Evolutionary conservation across 2,329 filamentous ascomycete species (phyloP).

Genomic region (Aureobasidium sp.): DNA sequence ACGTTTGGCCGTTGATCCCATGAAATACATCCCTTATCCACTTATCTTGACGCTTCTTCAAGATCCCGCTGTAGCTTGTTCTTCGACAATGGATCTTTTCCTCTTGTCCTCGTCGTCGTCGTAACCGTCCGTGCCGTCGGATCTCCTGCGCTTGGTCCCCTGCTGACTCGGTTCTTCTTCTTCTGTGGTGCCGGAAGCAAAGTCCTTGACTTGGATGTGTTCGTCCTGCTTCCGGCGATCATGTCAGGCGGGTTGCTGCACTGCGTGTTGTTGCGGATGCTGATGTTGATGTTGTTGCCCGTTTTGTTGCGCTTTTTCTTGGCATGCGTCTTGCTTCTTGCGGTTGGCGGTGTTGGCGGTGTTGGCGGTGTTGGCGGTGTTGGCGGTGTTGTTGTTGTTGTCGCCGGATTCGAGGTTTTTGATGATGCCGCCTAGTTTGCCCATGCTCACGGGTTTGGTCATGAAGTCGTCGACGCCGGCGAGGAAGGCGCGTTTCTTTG

Average conservation of each 20-base stretch:
- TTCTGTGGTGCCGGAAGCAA: not conserved
- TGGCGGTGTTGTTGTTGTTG: not conserved
- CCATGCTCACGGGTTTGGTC: slow-evolving; percentile 27
- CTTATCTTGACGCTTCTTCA: not conserved
- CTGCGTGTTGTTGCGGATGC: not conserved
- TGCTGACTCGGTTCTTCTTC: not conserved
- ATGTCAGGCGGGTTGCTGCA: not conserved
- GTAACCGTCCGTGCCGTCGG: not conserved
- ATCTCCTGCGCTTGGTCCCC: not conserved
- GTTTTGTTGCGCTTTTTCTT: not conserved
- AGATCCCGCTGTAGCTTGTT: not conserved
- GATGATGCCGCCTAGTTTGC: slow-evolving; percentile 17
- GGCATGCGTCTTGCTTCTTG: not conserved
- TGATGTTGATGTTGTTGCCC: not conserved
- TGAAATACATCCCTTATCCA: not conserved
- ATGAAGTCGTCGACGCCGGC: slow-evolving; percentile 25
- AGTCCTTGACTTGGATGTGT: not conserved
- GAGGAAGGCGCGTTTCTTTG: slow-evolving; percentile 19
- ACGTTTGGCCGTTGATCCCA: not conserved
- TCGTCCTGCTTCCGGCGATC: not conserved
- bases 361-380: not conserved
- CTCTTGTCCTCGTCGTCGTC: slow-evolving; percentile 1
- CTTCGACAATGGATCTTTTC: not conserved
- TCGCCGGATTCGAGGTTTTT: not conserved
- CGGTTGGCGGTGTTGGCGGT: not conserved